Percentiles rank a stretch among this genome's conserved stretches.
These are phyloP conservation scores for Piloderma croceum DNA, from an alignment of 768 basidiomycete species.

Conservation along the genomic window DNA sequence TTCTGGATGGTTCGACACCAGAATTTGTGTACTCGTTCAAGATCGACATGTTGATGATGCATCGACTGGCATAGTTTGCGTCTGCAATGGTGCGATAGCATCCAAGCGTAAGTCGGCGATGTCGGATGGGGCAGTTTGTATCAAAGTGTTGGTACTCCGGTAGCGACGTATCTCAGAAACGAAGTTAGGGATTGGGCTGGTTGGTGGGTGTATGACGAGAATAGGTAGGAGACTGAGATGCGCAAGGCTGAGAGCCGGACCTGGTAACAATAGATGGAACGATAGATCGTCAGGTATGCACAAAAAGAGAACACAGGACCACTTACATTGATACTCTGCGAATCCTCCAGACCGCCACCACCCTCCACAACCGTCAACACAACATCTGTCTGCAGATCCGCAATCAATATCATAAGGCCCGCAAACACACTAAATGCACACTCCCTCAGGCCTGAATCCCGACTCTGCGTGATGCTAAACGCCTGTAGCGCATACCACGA, in stretches of 20 bases:
- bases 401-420: slow-evolving; percentile 67
- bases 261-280: slow-evolving; percentile 30
- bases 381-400: slow-evolving; percentile 68
- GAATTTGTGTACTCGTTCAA: too few species aligned
- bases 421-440: slow-evolving; percentile 69
- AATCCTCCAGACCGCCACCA: slow-evolving; percentile 66
- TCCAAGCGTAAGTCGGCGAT: too few species aligned
- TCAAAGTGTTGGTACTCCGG: too few species aligned
- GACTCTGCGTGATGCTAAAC: slow-evolving; percentile 52
- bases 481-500: slow-evolving; percentile 81
- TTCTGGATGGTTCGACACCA: too few species aligned
- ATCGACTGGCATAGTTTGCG: too few species aligned
- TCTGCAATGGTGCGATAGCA: too few species aligned
- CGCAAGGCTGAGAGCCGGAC: slow-evolving; percentile 70
- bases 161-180: too few species aligned
- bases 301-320: slow-evolving; percentile 2
- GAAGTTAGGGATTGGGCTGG: slow-evolving; percentile 55
- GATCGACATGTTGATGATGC: too few species aligned
- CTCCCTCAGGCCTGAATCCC: slow-evolving; percentile 38
- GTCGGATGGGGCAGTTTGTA: too few species aligned
- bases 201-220: slow-evolving; percentile 54
- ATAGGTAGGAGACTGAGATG: slow-evolving; percentile 65
- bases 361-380: slow-evolving; percentile 62
- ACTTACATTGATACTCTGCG: slow-evolving; percentile 57
- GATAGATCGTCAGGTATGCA: slow-evolving; percentile 1